Evolutionary conservation across 148 eudicot genomes (phyloP), one percentile per base, ranked within the genome.

Genomic region (Rhododendron mucronatum): DNA sequence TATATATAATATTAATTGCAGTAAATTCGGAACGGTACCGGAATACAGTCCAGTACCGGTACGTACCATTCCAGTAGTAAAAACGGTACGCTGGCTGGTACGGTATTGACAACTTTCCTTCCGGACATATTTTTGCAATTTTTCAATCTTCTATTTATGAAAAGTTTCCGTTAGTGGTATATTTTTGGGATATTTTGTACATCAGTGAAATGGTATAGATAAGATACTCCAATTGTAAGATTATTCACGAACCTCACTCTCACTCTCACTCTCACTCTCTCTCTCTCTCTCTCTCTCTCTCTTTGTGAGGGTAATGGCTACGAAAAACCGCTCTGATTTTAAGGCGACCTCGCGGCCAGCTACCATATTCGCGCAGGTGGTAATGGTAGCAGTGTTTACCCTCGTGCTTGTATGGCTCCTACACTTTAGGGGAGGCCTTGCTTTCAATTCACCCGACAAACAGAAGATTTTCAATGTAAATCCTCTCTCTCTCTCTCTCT

Each of bases 321-420:
- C 82, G 4, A 89, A 85, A 71, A 61, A 85, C 28, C 63, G 88
- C 77, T 90, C 88, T 0, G 82, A 73, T 73, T 78, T 67, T 69
- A 48, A 76, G 30, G 14, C 81, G 15, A 86, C 88, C 1, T 88
- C 89, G 23, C 33, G 76, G 11, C 90, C 92, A n/a, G 88, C 82
- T 3, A 87, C 85, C n/a, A 50, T 87, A 6, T 88, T 94, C 7
- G 96, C 93, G 11, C 96, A 94, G 88, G 71, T 92, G 87, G 15
- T 89, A 75, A 91, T 86, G 10, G 88, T 90, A 37, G 88, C 92
- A 18, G 63, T 91, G 20, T 69, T 84, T 2, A 87, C 78, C 51
- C 84, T 94, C 63, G 87, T 91, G 55, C 91, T 92, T 33, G 90
- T 90, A 85, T 94, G 96, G 96, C 90, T 94, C 41, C 86, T 92